Evolutionary conservation across 1,284 basidiomycete species (phyloP).

Genomic region (Ustilago shanxiensis): DNA sequence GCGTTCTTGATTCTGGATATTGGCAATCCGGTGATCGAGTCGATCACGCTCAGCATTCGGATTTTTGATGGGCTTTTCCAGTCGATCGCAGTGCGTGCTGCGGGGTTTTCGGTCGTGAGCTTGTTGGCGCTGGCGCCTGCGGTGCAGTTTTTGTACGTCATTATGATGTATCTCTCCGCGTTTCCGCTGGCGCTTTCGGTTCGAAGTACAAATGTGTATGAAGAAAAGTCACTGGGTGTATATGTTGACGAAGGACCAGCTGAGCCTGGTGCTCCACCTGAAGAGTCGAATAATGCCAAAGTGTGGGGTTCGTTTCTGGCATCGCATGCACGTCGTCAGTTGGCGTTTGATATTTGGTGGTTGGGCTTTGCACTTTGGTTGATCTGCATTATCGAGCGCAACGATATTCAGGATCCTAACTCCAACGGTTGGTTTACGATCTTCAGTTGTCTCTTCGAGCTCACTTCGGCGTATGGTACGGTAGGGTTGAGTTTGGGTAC

Average conservation of each 20-base stretch:
- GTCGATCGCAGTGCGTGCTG: conserved; percentile 80
- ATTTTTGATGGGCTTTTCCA: conserved; percentile 71
- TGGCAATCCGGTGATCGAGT: conserved; percentile 79
- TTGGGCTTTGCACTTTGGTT: conserved; percentile 69
- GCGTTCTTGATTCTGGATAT: conserved; percentile 90
- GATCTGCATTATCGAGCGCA: conserved; percentile 67
- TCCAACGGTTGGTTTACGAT: conserved; percentile 64
- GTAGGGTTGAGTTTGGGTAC: conserved; percentile 77
- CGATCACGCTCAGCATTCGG: conserved; percentile 77
- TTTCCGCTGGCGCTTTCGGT: conserved; percentile 79
- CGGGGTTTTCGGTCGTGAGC: conserved; percentile 84
- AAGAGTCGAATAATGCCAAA: conserved; percentile 62
- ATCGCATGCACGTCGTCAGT: conserved; percentile 84
- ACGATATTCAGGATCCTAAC: conserved; percentile 58
- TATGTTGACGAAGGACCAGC: conserved; percentile 47
- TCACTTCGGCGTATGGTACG: conserved; percentile 79
- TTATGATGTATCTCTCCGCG: conserved; percentile 75
- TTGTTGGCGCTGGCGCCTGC: conserved; percentile 82
- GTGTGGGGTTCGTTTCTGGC: conserved; percentile 83
- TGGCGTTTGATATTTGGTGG: conserved; percentile 77
- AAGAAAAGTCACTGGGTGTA: conserved; percentile 76
- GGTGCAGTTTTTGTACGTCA: conserved; percentile 83
- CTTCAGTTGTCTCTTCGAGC: conserved; percentile 79
- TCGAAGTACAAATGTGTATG: conserved; percentile 98
- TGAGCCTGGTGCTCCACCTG: conserved; percentile 14